These are phyloP conservation scores for Solanum arcanum DNA, from an alignment of 257 asterid species.

Conservation along the genomic window DNA sequence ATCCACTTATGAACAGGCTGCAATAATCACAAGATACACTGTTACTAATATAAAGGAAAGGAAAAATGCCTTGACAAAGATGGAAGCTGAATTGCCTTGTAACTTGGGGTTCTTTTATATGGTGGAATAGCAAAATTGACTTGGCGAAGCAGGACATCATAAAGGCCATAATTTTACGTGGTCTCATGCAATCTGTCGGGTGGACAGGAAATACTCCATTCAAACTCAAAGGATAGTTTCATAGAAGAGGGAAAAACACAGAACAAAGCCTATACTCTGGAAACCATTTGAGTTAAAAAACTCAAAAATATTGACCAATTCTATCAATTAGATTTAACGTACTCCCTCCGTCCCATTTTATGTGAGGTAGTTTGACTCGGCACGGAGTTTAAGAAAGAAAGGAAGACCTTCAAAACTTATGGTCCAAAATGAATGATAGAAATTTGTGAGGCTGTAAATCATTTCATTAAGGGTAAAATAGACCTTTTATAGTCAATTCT, in stretches of 20 bases:
- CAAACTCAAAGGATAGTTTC: background rate
- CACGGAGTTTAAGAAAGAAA: too few species aligned
- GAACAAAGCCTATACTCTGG: background rate
- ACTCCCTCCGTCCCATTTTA: too few species aligned
- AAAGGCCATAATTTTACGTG: background rate
- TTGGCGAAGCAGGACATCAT: background rate
- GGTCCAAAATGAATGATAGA: too few species aligned
- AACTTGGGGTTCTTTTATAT: background rate
- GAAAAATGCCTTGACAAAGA: background rate
- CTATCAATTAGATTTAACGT: background rate
- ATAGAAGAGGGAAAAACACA: background rate
- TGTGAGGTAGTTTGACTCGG: too few species aligned
- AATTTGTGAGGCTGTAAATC: too few species aligned
- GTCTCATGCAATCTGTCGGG: background rate
- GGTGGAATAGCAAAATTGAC: background rate
- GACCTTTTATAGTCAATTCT: too few species aligned
- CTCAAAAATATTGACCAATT: background rate
- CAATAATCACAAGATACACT: constrained; percentile 5
- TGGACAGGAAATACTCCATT: background rate
- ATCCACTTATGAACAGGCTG: constrained; percentile 99
- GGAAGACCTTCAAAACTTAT: too few species aligned
- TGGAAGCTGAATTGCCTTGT: background rate
- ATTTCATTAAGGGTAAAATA: too few species aligned
- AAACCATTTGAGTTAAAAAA: background rate
- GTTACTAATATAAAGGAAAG: background rate